Base-by-base conservation (phyloP, 495 filamentous ascomycete genomes). In the Chlorociboria aeruginascens region DNA sequence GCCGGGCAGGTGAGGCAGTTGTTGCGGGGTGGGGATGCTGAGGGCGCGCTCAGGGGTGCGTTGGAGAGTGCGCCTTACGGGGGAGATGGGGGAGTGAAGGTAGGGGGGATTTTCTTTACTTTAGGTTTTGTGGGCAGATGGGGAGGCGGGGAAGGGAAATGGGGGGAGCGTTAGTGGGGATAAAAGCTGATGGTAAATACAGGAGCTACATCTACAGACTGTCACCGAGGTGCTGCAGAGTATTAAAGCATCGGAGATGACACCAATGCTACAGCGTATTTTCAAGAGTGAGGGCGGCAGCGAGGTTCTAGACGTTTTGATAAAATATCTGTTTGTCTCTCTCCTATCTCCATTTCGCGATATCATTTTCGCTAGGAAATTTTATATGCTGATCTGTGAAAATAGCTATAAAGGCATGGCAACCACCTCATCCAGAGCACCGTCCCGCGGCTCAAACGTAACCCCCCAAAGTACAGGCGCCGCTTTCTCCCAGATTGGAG, bases 191-290 rank as follows among this genome's bases (percentile, higher is more conserved):
- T 40, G n/a, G 13, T 42, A 7, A 6, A 7, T 31, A 40, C 54
- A 74, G 83, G 86, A 93, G 52, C 65, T 85, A 11, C 86, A 92
- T 59, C 68, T 90, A 48, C 77, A 82, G 35, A 85, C 84, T 8
- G 82, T 95, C 8, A 79, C 82, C 32, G 89, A 95, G 64, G 86
- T 93, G 34, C 69, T 95, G 50, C 87, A 93, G 65, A 85, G 83
- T 8, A 94, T 93, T 62, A 85, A 88, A 52, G 85, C 87, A 62
- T 79, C 81, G 40, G 89, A 95, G 56, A 94, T 95, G 86, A 82
- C 81, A 30, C 81, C 84, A 1, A 78, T 95, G 59, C 66, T 95
- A 43, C 76, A 78, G 61, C 72, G 81, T 11, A 84, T 94, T 50
- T 89, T 85, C 61, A 64, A 61, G 12, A 74, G 77, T 3, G 69